Evolutionary conservation across 768 basidiomycete genomes (phyloP).

Genomic region (Kwoniella sp.): DNA sequence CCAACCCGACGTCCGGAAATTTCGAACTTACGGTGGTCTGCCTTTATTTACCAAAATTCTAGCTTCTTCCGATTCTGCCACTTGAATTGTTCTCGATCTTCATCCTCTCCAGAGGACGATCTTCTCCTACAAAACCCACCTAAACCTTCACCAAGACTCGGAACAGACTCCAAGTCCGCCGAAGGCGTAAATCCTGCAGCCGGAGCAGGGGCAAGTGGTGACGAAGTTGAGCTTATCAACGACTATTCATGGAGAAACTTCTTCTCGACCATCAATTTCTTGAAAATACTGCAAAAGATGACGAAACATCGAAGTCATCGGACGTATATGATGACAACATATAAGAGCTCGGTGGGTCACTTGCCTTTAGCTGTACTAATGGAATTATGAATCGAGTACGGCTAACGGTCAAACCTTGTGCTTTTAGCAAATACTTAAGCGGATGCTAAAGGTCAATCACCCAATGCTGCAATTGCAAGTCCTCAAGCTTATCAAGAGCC

Average conservation of each 20-base stretch:
- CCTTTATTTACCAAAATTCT: no score
- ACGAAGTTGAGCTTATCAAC: slow-evolving; percentile 87
- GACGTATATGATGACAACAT: slow-evolving; percentile 93
- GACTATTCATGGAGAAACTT: slow-evolving; percentile 99
- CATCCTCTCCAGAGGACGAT: slow-evolving; percentile 65
- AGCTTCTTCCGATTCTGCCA: slow-evolving; percentile 98
- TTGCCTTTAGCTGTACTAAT: no score
- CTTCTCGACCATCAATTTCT: slow-evolving; percentile 94
- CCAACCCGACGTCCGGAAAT: no score
- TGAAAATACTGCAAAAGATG: slow-evolving; percentile 95
- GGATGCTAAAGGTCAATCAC: slow-evolving; percentile 89
- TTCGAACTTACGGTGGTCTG: no score
- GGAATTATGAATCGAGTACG: slow-evolving; percentile 3
- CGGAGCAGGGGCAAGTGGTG: slow-evolving; percentile 70
- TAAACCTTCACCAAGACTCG: slow-evolving; percentile 15
- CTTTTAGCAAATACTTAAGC: slow-evolving; percentile 86
- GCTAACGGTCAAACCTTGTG: no score
- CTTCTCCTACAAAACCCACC: slow-evolving; percentile 60
- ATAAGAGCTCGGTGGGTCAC: slow-evolving; percentile 85
- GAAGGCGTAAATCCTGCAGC: slow-evolving; percentile 53
- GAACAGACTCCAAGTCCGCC: slow-evolving; percentile 5
- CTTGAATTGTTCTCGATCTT: slow-evolving; percentile 69
- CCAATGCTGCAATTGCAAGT: slow-evolving; percentile 91
- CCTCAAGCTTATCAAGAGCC: slow-evolving; percentile 96
- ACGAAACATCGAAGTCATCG: slow-evolving; percentile 92